A percentile compares a stretch with the other conserved stretches of the same genome.
Conservation (phyloP, 352 stramenopile genomes). For the Aphanomyces astaci region DNA sequence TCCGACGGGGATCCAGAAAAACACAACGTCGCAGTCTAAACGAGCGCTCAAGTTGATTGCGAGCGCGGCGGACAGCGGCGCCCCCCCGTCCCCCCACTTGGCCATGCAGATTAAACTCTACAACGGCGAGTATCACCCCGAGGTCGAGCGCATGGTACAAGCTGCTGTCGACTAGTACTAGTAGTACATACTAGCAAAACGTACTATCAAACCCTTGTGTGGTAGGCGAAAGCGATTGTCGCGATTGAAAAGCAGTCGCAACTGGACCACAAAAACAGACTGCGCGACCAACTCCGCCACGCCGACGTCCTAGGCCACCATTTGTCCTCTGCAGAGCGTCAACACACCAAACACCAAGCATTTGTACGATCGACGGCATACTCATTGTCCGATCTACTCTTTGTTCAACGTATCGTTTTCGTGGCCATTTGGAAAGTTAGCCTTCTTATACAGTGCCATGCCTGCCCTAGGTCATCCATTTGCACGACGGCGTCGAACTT, state of each 20-base stretch:
- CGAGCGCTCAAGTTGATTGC: background rate
- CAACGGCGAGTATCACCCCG: conserved; percentile 4
- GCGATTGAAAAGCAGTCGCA: background rate
- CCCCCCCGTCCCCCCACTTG: background rate
- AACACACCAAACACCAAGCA: background rate
- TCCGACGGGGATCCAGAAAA: background rate
- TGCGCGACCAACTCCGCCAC: background rate
- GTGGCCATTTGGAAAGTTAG: no score
- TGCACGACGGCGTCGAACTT: background rate
- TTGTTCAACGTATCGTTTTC: no score
- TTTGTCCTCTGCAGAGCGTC: background rate
- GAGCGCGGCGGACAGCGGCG: background rate
- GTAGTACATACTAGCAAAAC: background rate
- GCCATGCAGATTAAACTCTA: conserved; percentile 12
- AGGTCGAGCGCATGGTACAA: background rate
- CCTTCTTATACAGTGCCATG: no score
- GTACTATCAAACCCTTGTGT: no score
- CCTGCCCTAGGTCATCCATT: background rate
- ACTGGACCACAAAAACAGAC: background rate
- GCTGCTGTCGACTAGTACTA: background rate
- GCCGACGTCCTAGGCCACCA: background rate
- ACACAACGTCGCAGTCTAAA: background rate
- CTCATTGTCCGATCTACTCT: no score
- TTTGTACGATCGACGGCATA: no score
- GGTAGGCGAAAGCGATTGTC: background rate